Base-by-base conservation (phyloP, 306 rosid species). In the Coriaria nepalensis region DNA sequence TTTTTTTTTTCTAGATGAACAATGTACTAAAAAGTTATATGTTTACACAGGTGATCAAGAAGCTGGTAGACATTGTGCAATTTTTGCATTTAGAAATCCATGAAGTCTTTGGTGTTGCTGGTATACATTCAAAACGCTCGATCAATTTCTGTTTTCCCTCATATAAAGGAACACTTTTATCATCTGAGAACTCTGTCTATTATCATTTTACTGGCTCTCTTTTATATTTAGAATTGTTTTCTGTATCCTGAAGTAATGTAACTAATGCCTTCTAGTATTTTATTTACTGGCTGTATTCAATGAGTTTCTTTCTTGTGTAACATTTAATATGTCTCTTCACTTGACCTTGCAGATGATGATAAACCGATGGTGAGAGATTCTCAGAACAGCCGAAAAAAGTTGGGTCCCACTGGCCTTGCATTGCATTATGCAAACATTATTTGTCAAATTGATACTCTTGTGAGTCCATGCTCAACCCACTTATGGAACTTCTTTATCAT, bases 331-430 rank as follows among this genome's bases (percentile, higher is more conserved):
- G 66, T 54, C 29, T 55, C 29, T 43, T 11, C 48, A 38, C 65
- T 45, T 57, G 58, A 57, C 55, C 56, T 48, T 64, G 77, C 80
- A 85, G 98, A 81, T 59, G 68, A 66, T 35, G 87, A 71, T 57
- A 71, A 62, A 54, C 71, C 66, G 15, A 14, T 15, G 73, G 68
- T 35, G 32, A 69, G 75, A 56, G 81, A 76, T 51, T 73, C 78
- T 64, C 87, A 67, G 13, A 72, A 49, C 52, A 73, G 66, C 67
- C 70, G 69, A 32, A 73, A 78, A 59, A 86, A 68, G 73, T 62
- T 90, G 71, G 98, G 98, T 34, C 70, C 85, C 50, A 85, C 96
- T 45, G 98, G 98, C 71, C 98, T 90, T 44, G 95, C 95, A 40
- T 73, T 90, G 86, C 98, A 90, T 71, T 90, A 81, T 62, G 98